Base-by-base conservation (phyloP, 164 flowering plant species). In the Annona cherimola region DNA sequence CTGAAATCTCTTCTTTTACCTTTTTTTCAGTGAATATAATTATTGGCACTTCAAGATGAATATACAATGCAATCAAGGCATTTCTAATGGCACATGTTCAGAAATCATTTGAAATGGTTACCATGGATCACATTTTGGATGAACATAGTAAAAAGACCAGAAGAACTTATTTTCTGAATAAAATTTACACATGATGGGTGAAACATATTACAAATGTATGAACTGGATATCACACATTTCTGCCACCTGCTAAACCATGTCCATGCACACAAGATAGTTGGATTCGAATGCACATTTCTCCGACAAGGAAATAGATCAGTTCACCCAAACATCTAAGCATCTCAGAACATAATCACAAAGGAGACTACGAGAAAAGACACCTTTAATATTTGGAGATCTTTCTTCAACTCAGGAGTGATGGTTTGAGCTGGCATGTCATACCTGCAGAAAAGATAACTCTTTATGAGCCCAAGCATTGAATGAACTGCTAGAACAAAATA, bases 341-440 rank as follows among this genome's bases (percentile, higher is more conserved):
- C 57, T 18, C 1, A 42, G 4, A 57, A 67, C 16, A 45, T 39
- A 45, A 35, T 63, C n/a, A n/a, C 45, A 61, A 61, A n/a, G 5
- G 20, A 35, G 20, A 61, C 35, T 19, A 41, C 63, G 39, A 9
- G 18, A 4, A 66, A 40, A 69, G 41, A 26, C 16, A 94, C 99
- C 99, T 92, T 92, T 11, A 95, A 79, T 43, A 95, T 65, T 74
- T 89, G 89, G 42, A 95, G 87, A 81, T 92, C 96, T 69, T 85
- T 90, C 75, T 90, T 87, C 78, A 92, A 69, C 78, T 92, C 96
- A 0, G 96, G 96, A 1, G 98, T 95, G 14, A 95, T 70, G 20
- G 88, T 84, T 61, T 85, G 87, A 3, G 99, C 97, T 12, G 98
- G 92, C 98, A 95, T 92, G 54, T 95, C 96, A 83, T 92, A 94